A percentile compares a stretch with the other conserved stretches of the same genome.
These are phyloP conservation scores for Xylaria digitata DNA, from an alignment of 2,329 filamentous ascomycete species.

Conservation along the genomic window DNA sequence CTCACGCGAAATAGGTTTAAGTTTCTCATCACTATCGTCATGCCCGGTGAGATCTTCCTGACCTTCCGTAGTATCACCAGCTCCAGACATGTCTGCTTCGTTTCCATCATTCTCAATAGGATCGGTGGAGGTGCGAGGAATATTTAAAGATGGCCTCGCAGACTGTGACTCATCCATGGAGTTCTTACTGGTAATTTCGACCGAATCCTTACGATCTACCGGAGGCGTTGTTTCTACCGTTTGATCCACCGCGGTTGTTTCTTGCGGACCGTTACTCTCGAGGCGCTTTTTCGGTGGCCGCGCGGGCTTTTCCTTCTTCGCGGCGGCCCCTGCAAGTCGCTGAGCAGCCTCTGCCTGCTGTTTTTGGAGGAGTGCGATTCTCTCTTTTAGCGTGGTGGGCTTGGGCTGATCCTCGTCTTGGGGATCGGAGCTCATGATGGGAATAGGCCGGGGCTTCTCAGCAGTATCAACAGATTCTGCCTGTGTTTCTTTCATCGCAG, in stretches of 20 bases:
- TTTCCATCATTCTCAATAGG: conserved; percentile 66
- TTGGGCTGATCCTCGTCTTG: conserved; percentile 84
- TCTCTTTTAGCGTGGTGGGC: conserved; percentile 91
- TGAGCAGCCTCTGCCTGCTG: conserved; percentile 92
- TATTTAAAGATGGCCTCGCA: conserved; percentile 55
- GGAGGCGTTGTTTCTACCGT: conserved; percentile 51
- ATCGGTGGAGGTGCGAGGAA: conserved; percentile 66
- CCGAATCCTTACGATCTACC: conserved; percentile 61
- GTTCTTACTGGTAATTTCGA: conserved; percentile 60
- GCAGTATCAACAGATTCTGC: conserved; percentile 74
- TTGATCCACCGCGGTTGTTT: conserved; percentile 50
- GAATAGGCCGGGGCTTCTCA: conserved; percentile 72
- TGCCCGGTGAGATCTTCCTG: conserved; percentile 72
- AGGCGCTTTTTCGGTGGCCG: conserved; percentile 74
- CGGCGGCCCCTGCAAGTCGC: conserved; percentile 79
- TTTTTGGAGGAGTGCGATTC: conserved; percentile 92
- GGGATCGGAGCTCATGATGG: conserved; percentile 57
- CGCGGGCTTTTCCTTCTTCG: conserved; percentile 91
- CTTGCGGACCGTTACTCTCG: conserved; percentile 58
- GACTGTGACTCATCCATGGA: conserved; percentile 64
- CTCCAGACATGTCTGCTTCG: conserved; percentile 73
- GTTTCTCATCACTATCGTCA: conserved; percentile 77
- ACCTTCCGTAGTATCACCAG: conserved; percentile 72
- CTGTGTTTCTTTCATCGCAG: conserved; percentile 73
- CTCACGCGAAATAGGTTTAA: conserved; percentile 55